Base-by-base conservation (phyloP, 2,329 filamentous ascomycete genomes). In the Iodosphaeria phyllophila region DNA sequence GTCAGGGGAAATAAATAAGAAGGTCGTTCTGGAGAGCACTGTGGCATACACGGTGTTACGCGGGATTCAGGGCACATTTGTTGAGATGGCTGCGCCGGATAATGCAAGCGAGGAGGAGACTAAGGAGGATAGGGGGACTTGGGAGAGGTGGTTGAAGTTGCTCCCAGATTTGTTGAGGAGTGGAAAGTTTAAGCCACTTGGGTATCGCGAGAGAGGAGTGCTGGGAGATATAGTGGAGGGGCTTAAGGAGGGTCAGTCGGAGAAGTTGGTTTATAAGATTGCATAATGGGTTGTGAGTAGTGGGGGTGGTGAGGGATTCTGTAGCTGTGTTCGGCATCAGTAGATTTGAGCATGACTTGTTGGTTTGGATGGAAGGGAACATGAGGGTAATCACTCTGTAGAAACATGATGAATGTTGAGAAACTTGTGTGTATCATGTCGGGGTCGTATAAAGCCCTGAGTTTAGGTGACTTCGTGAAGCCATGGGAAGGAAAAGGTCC, bases 221-320 rank as follows among this genome's bases (percentile, higher is more conserved):
- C 28, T 47, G 6, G 35, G 41, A 3, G 35, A 37, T n/a, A 42
- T 46, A 20, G 8, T 29, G 6, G 25, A 32, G 5, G 43, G 43
- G 1, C 45, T 47, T 25, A 28, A 38, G 29, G 31, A 40, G 25
- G 41, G 43, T 18, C 39, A 35, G 19, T 42, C 42, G 1, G 40
- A 47, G 36, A 47, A 46, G 30, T 24, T 47, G 5, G 38, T 47
- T 5, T 47, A 47, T 27, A 45, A 40, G 32, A 33, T 47, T n/a
- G n/a, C n/a, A n/a, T n/a, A n/a, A n/a, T n/a, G n/a, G n/a, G n/a
- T n/a, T n/a, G n/a, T n/a, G n/a, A n/a, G n/a, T n/a, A n/a, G n/a
- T n/a, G n/a, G n/a, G n/a, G n/a, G n/a, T n/a, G n/a, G n/a, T n/a
- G n/a, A n/a, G n/a, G n/a, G n/a, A n/a, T n/a, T n/a, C n/a, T n/a